Evolutionary conservation across 23 red algal species (phyloP).

Genomic region (Gracilaria gracilis): DNA sequence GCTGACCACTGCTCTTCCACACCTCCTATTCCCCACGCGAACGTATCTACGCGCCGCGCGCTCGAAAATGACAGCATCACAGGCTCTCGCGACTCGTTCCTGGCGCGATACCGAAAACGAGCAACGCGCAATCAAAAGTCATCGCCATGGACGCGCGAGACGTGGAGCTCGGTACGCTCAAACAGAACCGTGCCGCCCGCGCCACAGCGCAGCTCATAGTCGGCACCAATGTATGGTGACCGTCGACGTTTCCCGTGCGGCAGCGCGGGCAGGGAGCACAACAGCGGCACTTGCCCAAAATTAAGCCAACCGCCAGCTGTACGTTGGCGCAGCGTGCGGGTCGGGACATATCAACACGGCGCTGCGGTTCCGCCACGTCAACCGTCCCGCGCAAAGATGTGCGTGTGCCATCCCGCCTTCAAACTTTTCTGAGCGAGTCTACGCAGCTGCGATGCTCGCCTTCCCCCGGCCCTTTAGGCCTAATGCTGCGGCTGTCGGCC

Average conservation of each 20-base stretch:
- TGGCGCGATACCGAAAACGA: neutral
- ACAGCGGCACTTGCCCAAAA: neutral
- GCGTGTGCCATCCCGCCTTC: conserved; percentile 17
- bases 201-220: neutral
- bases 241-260: no score
- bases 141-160: neutral
- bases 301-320: conserved; percentile 21
- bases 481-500: neutral
- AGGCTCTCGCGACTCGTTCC: neutral
- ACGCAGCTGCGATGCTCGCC: neutral
- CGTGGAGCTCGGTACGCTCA: neutral
- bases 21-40: neutral
- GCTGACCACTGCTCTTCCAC: neutral
- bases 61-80: no score
- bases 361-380: conserved; percentile 27
- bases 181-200: neutral
- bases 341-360: neutral
- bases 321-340: neutral
- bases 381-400: neutral
- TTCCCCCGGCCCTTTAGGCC: conserved; percentile 24
- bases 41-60: neutral
- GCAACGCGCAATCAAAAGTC: neutral
- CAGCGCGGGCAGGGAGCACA: neutral
- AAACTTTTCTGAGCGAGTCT: conserved; percentile 28
- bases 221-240: no score